Conservation (phyloP, 768 basidiomycete genomes). For the Daedaleopsis sinensis region DNA sequence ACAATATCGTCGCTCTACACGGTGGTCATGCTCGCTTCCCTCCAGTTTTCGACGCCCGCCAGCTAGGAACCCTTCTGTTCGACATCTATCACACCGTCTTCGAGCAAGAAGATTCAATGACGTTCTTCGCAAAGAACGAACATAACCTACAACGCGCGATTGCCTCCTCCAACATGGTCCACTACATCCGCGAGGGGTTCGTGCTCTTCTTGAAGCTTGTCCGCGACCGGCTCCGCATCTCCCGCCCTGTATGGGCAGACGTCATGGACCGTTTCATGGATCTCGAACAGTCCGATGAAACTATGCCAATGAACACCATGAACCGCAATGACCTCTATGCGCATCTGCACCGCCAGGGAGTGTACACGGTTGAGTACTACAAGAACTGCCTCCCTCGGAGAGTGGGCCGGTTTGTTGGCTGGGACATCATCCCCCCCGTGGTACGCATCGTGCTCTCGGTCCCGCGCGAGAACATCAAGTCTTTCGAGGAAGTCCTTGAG, state of each 20-base stretch:
- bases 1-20: slow-evolving; percentile 15
- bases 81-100: slow-evolving; percentile 50
- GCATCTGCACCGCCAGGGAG: slow-evolving; percentile 44
- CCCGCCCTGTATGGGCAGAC: slow-evolving; percentile 43
- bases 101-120: slow-evolving; percentile 37
- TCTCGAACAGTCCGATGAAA: slow-evolving; percentile 30
- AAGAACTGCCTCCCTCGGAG: background rate
- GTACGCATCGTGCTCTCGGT: slow-evolving; percentile 41
- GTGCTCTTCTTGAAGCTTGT: slow-evolving; percentile 46
- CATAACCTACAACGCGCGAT: slow-evolving; percentile 16
- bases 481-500: slow-evolving; percentile 30
- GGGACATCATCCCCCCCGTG: slow-evolving; percentile 38
- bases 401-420: slow-evolving; percentile 18
- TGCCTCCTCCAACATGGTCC: slow-evolving; percentile 31
- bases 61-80: slow-evolving; percentile 43
- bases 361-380: slow-evolving; percentile 36
- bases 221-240: slow-evolving; percentile 35
- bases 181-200: slow-evolving; percentile 54
- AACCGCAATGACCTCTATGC: slow-evolving; percentile 51
- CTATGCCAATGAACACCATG: slow-evolving; percentile 31
- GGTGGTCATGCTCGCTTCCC: slow-evolving; percentile 2
- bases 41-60: slow-evolving; percentile 32
- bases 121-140: slow-evolving; percentile 7
- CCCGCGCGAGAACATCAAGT: slow-evolving; percentile 35
- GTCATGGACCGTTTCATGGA: slow-evolving; percentile 40